Evolutionary conservation across 2,329 filamentous ascomycete species (phyloP).

Genomic region (Colletotrichum sp.): DNA sequence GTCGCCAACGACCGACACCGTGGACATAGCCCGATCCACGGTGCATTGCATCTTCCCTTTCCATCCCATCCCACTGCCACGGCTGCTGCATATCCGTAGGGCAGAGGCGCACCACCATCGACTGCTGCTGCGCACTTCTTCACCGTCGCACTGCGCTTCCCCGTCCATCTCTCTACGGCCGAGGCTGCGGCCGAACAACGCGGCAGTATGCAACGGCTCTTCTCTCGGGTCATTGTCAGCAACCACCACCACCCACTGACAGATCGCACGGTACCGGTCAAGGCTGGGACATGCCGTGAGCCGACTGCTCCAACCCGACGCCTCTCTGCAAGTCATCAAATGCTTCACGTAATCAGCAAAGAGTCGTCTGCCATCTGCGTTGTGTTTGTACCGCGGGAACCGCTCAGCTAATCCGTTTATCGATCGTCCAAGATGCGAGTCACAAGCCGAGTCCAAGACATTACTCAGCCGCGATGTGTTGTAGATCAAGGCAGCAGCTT

Average conservation of each 20-base stretch:
- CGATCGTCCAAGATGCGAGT: background rate
- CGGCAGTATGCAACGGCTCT: background rate
- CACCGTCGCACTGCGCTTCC: background rate
- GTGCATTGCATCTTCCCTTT: slow-evolving; percentile 8
- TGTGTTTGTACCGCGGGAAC: background rate
- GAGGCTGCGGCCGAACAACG: background rate
- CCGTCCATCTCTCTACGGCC: background rate
- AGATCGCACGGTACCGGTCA: background rate
- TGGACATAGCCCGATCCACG: slow-evolving; percentile 14
- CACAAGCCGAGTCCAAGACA: background rate
- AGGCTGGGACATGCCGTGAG: background rate
- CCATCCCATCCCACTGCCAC: background rate
- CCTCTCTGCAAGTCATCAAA: background rate
- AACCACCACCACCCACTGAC: background rate
- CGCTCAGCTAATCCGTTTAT: background rate
- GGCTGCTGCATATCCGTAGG: background rate
- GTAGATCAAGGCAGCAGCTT: background rate
- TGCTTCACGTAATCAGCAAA: background rate
- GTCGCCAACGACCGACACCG: background rate
- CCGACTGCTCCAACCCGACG: background rate
- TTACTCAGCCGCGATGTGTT: background rate
- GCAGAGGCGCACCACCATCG: background rate
- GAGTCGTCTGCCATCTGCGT: background rate
- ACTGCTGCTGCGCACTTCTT: background rate
- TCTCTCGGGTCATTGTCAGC: background rate